Evolutionary conservation across 116 monocot genomes (phyloP), one percentile per base, ranked within the genome.

Genomic region (Trichopus zeylanicus): DNA sequence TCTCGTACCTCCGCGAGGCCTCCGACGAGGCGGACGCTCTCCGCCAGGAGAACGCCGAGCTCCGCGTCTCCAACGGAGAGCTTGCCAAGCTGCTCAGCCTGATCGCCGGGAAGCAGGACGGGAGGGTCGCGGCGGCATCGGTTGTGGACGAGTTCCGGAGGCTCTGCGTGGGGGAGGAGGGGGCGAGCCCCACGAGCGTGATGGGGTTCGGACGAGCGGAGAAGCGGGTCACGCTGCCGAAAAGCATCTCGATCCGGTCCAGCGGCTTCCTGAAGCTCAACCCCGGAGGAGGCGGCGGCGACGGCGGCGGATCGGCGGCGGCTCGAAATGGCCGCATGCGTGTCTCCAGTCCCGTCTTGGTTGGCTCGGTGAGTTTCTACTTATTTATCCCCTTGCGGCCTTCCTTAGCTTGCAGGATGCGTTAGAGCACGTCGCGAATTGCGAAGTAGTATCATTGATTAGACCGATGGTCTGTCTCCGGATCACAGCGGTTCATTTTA

Each of bases 211-310:
- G 29, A 0, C 30, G 20, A 1, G 28, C 60, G 12, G 76, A 74
- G 59, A 58, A 68, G 33, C 65, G 67, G 2, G 31, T 73, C 16
- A 21, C 72, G 3, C 60, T 87, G 28, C 95, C 95, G 31, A 95
- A 95, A 71, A 84, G 83, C 75, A 95, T 90, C 61, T 86, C 90
- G 11, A 68, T 95, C 33, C 67, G 95, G 9, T 86, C 95, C 6
- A 90, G 68, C 53, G 84, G 86, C 0, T 90, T 75, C 63, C 66
- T 74, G n/a, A 89, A 86, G 69, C 56, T 66, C 34, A 60, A 70
- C n/a, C 6, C 51, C 3, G 65, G 49, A 8, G 55, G 35, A 2
- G 15, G 35, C 27, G 46, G 49, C 25, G 7, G 32, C 3, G 16
- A 4, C 5, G 20, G 39, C 18, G 19, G 49, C 53, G 33, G 13